Conservation (phyloP, 495 filamentous ascomycete genomes). For the Penicillium pulvis region DNA sequence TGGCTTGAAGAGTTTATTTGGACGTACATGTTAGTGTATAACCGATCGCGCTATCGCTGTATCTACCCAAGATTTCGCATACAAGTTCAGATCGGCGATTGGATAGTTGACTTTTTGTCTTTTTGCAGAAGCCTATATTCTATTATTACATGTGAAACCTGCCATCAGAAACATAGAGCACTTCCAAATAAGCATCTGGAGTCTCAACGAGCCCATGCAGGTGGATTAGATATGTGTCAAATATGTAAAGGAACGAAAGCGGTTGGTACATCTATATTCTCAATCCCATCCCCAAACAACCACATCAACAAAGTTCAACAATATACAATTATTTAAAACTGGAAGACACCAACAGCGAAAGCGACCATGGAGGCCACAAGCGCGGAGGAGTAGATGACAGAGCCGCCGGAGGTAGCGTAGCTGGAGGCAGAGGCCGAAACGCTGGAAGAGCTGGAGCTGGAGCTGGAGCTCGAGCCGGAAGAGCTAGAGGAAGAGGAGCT, state of each 20-base stretch:
- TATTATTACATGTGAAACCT: background rate
- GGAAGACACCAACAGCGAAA: conserved; percentile 28
- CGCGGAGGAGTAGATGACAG: conserved; percentile 9
- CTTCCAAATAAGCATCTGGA: background rate
- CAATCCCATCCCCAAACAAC: background rate
- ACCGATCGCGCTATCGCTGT: too few species aligned
- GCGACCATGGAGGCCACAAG: conserved; percentile 21
- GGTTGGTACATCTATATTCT: conserved; percentile 14
- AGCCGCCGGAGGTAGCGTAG: conserved; percentile 5
- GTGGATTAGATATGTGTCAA: conserved; percentile 5
- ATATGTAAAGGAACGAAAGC: conserved; percentile 8
- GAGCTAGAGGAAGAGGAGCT: conserved; percentile 9
- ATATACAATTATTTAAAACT: conserved; percentile 21
- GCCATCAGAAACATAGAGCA: background rate
- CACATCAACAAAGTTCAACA: background rate
- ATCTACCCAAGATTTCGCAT: too few species aligned
- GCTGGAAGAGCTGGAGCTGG: conserved; percentile 11
- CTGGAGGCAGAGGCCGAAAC: conserved; percentile 7
- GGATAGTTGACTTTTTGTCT: too few species aligned
- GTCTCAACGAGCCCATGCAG: background rate
- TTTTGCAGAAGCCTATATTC: too few species aligned
- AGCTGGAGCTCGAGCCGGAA: conserved; percentile 11
- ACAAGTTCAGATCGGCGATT: too few species aligned
- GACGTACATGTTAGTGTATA: background rate
- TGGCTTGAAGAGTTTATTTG: background rate